Base-by-base conservation (phyloP, 495 filamentous ascomycete genomes). In the Neurospora pannonica region DNA sequence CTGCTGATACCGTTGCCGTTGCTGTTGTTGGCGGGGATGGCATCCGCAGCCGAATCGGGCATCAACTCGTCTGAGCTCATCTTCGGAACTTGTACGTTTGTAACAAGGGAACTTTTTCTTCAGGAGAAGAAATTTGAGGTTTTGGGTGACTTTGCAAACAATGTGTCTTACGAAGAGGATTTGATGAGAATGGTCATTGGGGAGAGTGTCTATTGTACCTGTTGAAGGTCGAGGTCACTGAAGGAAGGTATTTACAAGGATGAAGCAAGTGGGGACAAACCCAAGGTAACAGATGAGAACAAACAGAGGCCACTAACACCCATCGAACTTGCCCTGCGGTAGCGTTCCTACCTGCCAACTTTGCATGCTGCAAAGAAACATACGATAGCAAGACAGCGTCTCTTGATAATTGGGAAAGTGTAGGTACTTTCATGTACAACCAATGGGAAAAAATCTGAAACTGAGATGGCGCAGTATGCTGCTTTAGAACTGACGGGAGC, bases 51-150 rank as follows among this genome's bases (percentile, higher is more conserved):
- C 34, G 74, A 60, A 69, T 81, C 79, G 9, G 75, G 75, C 78
- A 80, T 80, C 19, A 78, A 10, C 11, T 80, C 78, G 73, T 80
- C 78, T 2, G 71, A 70, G 60, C 77, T 78, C 80, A 81, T 79
- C 4, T 40, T 76, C 15, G 24, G 21, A 39, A 31, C 37, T 54
- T 40, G 43, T 48, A 67, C 31, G 54, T 9, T 28, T 31, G 13
- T 34, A 67, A 9, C n/a, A 67, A 24, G 24, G 10, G 28, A 19
- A 67, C 7, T 31, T 67, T 34, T 36, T 17, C 11, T 34, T 17
- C 7, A 19, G 28, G 15, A 36, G 2, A 3, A 36, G 13, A 19
- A 34, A 67, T 9, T 31, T 19, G 54, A 19, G 24, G 28, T 36
- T 34, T 36, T 8, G 24, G 28, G 15, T 67, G 15, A 67, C 54